These are phyloP conservation scores for Aspergillus transmontanensis DNA, from an alignment of 2,329 filamentous ascomycete genomes.

Conservation along the genomic window DNA sequence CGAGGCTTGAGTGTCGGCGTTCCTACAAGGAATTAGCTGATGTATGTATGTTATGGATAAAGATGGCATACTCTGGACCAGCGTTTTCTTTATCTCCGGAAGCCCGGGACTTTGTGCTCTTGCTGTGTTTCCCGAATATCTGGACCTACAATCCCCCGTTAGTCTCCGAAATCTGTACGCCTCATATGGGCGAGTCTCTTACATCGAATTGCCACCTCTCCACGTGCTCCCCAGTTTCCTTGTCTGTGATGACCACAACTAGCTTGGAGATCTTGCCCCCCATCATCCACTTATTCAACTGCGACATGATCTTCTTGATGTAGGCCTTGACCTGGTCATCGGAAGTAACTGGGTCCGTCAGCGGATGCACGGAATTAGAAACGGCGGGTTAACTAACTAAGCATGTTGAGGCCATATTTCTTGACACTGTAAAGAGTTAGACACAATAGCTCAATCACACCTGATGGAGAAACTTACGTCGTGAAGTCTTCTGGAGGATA, in stretches of 20 bases:
- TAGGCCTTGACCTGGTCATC: conserved; percentile 99
- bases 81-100: conserved; percentile 71
- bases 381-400: conserved; percentile 55
- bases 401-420: conserved; percentile 99
- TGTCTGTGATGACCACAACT: conserved; percentile 94
- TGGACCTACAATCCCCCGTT: conserved; percentile 48
- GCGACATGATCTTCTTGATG: conserved; percentile 98
- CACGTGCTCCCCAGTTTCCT: conserved; percentile 93
- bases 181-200: conserved; percentile 24
- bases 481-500: conserved; percentile 97
- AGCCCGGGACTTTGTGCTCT: conserved; percentile 53
- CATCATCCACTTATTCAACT: conserved; percentile 97
- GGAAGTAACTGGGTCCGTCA: conserved; percentile 67
- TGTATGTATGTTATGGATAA: not conserved
- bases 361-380: conserved; percentile 6
- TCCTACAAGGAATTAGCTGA: conserved; percentile 25
- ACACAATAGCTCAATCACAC: not conserved
- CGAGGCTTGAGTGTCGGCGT: conserved; percentile 30
- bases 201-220: conserved; percentile 99
- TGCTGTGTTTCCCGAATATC: conserved; percentile 57
- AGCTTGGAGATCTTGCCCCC: conserved; percentile 96
- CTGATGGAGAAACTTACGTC: conserved; percentile 59
- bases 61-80: conserved; percentile 52
- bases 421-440: conserved; percentile 64
- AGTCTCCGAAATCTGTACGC: conserved; percentile 7